Base-by-base conservation (phyloP, 306 rosid species). In the Medicago arabica region DNA sequence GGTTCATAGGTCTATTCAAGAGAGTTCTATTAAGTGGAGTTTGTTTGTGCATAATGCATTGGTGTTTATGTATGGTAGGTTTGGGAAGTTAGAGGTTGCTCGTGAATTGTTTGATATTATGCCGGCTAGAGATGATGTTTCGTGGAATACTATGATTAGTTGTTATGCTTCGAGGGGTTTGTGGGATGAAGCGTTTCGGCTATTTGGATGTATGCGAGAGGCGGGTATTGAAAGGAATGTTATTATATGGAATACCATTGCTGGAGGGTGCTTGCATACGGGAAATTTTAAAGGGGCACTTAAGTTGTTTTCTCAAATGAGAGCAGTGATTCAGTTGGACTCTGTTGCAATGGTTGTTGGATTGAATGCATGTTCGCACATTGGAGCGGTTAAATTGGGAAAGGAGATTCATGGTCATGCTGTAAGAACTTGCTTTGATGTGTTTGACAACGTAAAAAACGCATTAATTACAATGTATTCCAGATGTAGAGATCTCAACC, bases 401-500 rank as follows among this genome's bases (percentile, higher is more conserved):
- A 87, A 80, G 77, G 93, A 95, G 86, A 87, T 95, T 81, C 98
- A 92, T 50, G 89, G 96, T 75, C 89, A 70, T 82, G 88, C 93
- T 3, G 65, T 90, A 16, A 85, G 93, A 43, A 82, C 53, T 67
- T 80, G 84, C 62, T 71, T 78, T 59, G 85, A 87, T 44, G 75
- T 13, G 73, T 80, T 75, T 80, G 85, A 83, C 7, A 92, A 81
- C 11, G 85, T 92, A 5, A 86, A 70, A 69, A 90, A 92, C 84
- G 88, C 92, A 21, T 80, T 95, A 50, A 89, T 95, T 80, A 89
- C 98, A 23, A 87, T 95, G 98, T 95, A 95, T 88, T 87, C 97
- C 67, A 87, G 97, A 76, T 90, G 97, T 80, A 67, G 87, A 67
- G 89, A 92, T 84, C 91, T 92, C 17, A 75, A 31, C 14, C 90